Percentiles rank a stretch among this genome's conserved stretches.
Conservation (phyloP, 1,139 yeast species). For the Saccharomycopsis crataegensis region DNA sequence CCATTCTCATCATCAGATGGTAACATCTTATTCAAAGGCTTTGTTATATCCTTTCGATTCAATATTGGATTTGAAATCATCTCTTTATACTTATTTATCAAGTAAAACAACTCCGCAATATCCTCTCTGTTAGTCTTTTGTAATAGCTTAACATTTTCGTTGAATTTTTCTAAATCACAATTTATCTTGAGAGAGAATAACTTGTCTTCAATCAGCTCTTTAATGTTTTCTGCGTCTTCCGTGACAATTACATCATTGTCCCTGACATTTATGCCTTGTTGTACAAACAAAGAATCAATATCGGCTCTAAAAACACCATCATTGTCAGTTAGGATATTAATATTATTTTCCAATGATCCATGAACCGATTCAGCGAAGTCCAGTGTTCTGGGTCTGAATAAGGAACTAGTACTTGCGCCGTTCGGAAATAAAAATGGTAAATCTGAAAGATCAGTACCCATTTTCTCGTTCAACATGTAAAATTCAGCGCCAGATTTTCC, state of each 20-base stretch:
- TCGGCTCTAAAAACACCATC: neutral
- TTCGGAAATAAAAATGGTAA: conserved; percentile 9
- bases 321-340: neutral
- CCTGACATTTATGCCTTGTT: neutral
- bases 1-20: neutral
- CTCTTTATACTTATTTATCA: conserved; percentile 11
- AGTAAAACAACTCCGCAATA: conserved; percentile 13
- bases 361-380: neutral
- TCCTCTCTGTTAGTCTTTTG: conserved; percentile 15
- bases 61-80: neutral
- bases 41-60: neutral
- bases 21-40: no score
- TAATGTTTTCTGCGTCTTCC: neutral
- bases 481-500: conserved; percentile 6
- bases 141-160: conserved; percentile 6
- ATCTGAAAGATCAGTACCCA: neutral
- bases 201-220: conserved; percentile 8
- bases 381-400: neutral
- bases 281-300: neutral
- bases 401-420: neutral
- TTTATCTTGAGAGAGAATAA: conserved; percentile 8
- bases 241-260: neutral
- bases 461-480: conserved; percentile 9
- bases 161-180: conserved; percentile 5
- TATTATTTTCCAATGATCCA: neutral